Evolutionary conservation across 2,329 filamentous ascomycete species (phyloP).

Genomic region (Monosporascus cannonballus): DNA sequence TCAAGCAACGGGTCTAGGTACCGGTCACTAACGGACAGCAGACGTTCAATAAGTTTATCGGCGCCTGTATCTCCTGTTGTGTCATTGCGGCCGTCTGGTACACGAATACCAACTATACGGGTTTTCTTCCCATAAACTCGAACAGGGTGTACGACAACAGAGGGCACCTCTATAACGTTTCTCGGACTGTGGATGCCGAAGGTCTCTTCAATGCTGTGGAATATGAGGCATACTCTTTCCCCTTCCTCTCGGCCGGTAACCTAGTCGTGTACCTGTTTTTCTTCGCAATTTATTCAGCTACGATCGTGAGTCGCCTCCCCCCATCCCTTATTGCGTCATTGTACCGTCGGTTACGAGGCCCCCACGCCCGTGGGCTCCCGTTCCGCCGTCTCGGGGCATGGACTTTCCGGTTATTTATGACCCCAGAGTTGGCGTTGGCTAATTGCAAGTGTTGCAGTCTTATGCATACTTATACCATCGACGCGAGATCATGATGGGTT

Average conservation of each 20-base stretch:
- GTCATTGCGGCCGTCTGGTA: constrained; percentile 54
- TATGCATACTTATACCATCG: constrained; percentile 47
- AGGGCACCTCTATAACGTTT: constrained; percentile 40
- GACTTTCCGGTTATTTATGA: not conserved
- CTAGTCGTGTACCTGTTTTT: constrained; percentile 49
- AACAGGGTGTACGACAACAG: constrained; percentile 46
- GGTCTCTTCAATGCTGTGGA: constrained; percentile 39
- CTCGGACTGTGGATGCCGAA: constrained; percentile 19
- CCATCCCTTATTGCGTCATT: not conserved
- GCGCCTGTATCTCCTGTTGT: constrained; percentile 48
- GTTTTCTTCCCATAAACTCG: constrained; percentile 43
- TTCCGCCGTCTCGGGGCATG: not conserved
- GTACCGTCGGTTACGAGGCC: no score
- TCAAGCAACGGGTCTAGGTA: no score
- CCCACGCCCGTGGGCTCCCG: no score
- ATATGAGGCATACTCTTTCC: constrained; percentile 45
- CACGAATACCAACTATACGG: constrained; percentile 49
- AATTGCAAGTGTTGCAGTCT: constrained; percentile 15
- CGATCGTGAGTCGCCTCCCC: constrained; percentile 20
- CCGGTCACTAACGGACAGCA: constrained; percentile 45
- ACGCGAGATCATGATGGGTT: constrained; percentile 42
- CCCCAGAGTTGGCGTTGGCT: not conserved
- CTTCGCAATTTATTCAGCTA: constrained; percentile 48
- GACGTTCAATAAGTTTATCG: constrained; percentile 56
- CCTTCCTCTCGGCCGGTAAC: constrained; percentile 44